These are phyloP conservation scores for Fusarium chaquense DNA, from an alignment of 2,329 filamentous ascomycete species.

Conservation along the genomic window DNA sequence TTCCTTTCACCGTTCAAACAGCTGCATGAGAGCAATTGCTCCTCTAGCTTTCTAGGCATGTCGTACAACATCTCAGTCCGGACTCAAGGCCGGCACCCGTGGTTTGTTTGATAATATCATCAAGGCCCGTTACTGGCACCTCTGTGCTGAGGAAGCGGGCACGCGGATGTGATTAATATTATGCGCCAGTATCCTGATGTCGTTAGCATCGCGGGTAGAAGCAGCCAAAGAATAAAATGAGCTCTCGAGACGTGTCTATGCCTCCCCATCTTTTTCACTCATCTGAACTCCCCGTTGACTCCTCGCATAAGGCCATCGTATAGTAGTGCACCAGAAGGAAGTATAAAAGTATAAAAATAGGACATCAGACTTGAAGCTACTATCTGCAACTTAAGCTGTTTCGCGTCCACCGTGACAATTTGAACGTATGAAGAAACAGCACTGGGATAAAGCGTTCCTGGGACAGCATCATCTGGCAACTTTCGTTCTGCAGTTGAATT, in stretches of 20 bases:
- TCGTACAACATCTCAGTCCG: conserved; percentile 25
- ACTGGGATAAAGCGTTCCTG: not conserved
- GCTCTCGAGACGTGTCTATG: not conserved
- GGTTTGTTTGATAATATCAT: not conserved
- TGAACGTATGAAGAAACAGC: not conserved
- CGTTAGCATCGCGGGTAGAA: conserved; percentile 20
- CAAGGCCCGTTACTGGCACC: not conserved
- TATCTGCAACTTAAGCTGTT: not conserved
- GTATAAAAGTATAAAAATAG: not conserved
- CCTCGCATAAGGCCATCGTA: not conserved
- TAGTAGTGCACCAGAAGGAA: not conserved
- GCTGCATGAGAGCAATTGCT: not conserved
- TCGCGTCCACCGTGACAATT: not conserved
- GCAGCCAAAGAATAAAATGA: conserved; percentile 22
- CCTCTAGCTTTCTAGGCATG: conserved; percentile 7
- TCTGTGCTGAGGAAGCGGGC: conserved; percentile 1
- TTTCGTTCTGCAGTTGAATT: not conserved
- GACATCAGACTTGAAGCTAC: not conserved
- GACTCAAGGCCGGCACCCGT: conserved; percentile 21
- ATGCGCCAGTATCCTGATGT: conserved; percentile 11
- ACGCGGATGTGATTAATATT: not conserved
- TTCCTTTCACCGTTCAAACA: conserved; percentile 17
- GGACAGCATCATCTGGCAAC: not conserved
- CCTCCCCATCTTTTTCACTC: not conserved
- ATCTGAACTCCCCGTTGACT: not conserved